A percentile compares a stretch with the other conserved stretches of the same genome.
These are phyloP conservation scores for Pelagomonas calceolata DNA, from an alignment of 108 stramenopile genomes.

Conservation along the genomic window DNA sequence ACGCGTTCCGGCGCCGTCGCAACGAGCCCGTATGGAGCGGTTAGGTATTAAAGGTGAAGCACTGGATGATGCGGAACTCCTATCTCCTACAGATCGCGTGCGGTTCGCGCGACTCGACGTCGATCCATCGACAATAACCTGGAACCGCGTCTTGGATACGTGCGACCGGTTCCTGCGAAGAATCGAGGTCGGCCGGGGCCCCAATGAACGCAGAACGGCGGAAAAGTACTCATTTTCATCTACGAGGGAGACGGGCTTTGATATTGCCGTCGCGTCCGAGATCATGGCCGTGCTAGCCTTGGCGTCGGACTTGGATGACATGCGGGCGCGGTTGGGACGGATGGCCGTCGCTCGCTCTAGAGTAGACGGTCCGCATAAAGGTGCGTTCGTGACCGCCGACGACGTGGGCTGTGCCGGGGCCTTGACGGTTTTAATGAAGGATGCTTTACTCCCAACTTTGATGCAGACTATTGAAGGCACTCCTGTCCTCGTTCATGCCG, in stretches of 20 bases:
- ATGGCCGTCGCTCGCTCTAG: constrained; percentile 84
- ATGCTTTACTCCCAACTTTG: constrained; percentile 82
- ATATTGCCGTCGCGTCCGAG: constrained; percentile 95
- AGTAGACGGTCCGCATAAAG: constrained; percentile 18
- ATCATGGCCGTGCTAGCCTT: constrained; percentile 95
- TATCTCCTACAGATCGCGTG: constrained; percentile 36
- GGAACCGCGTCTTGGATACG: constrained; percentile 91
- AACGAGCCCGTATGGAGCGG: not conserved
- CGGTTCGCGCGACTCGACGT: constrained; percentile 83
- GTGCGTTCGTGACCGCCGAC: constrained; percentile 77
- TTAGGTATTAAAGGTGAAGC: not conserved
- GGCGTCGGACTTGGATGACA: constrained; percentile 68
- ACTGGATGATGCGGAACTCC: not conserved
- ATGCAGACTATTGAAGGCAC: constrained; percentile 97
- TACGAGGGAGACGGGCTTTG: constrained; percentile 89
- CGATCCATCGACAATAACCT: constrained; percentile 83
- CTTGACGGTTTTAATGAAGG: constrained; percentile 89
- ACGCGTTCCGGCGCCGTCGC: not conserved
- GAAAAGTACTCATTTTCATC: no score
- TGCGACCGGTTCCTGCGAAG: constrained; percentile 89
- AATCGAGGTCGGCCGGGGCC: constrained; percentile 65
- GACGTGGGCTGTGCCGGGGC: constrained; percentile 95
- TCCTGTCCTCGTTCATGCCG: constrained; percentile 93
- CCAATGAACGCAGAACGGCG: constrained; percentile 67
- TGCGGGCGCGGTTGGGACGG: constrained; percentile 76